phyloP scores from a whole-genome alignment of 371 early-diverging fungal species.

The Mortierella sp. region DNA sequence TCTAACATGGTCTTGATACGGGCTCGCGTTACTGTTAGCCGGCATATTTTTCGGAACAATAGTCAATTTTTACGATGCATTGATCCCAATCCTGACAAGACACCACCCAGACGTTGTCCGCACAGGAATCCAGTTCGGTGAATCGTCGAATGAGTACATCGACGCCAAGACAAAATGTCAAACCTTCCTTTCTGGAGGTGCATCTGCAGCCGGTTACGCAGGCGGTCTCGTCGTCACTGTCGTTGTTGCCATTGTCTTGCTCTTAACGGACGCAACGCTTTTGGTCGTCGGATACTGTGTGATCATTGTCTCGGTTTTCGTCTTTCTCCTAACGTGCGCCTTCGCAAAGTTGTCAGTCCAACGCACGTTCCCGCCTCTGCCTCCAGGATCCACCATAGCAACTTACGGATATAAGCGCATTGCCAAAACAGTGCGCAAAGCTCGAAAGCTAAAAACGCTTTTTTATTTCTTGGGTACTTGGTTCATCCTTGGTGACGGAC shows the following conservation, averaged over 20 bases:
- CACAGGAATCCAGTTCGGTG: conserved; percentile 14
- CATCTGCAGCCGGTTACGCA: conserved; percentile 38
- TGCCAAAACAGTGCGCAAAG: conserved; percentile 31
- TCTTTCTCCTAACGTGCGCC: conserved; percentile 11
- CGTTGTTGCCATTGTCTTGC: conserved; percentile 24
- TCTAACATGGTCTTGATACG: too few relatives aligned
- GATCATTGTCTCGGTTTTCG: conserved; percentile 21
- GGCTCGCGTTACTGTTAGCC: too few relatives aligned
- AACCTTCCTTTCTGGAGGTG: conserved; percentile 47
- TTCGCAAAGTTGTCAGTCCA: conserved; percentile 27
- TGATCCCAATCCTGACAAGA: conserved; percentile 63
- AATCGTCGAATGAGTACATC: conserved; percentile 24
- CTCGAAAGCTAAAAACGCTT: conserved; percentile 30
- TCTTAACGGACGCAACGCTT: conserved; percentile 18
- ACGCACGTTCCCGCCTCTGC: conserved; percentile 41
- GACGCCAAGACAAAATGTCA: conserved; percentile 31
- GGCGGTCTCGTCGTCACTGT: conserved; percentile 36
- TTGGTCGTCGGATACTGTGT: conserved; percentile 39
- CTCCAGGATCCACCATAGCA: conserved; percentile 13
- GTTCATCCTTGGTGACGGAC: conserved; percentile 49
- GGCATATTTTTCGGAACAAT: conserved; percentile 58
- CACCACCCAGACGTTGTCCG: conserved; percentile 59
- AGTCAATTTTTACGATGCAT: conserved; percentile 68
- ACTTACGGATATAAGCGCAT: conserved; percentile 45
- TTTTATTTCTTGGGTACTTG: conserved; percentile 38